These are phyloP conservation scores for Malbranchea zuffiana DNA, from an alignment of 2,329 filamentous ascomycete genomes.

Conservation along the genomic window DNA sequence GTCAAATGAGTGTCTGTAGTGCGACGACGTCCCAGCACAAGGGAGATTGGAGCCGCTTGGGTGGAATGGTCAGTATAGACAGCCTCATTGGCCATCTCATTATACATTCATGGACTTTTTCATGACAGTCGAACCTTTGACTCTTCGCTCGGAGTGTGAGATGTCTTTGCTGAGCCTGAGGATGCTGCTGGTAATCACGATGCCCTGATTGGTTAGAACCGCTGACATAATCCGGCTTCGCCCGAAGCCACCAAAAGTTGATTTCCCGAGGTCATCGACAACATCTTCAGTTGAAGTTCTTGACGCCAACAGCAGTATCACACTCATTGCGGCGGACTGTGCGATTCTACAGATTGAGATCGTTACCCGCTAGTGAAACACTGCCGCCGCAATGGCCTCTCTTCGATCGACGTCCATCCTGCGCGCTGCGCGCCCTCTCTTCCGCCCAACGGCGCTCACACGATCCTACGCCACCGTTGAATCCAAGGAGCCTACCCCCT, in stretches of 20 bases:
- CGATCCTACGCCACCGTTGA: conserved; percentile 41
- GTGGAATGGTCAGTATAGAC: too few relatives aligned
- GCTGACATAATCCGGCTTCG: conserved; percentile 16
- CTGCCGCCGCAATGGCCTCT: conserved; percentile 33
- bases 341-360: not conserved
- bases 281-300: conserved; percentile 7
- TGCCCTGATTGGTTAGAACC: conserved; percentile 12
- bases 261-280: conserved; percentile 12
- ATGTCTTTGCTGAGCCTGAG: too few relatives aligned
- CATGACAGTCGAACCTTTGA: too few relatives aligned
- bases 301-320: conserved; percentile 2
- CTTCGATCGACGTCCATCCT: conserved; percentile 38
- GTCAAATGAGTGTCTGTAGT: too few relatives aligned
- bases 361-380: not conserved
- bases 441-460: conserved; percentile 29
- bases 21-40: too few relatives aligned
- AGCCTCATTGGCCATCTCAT: too few relatives aligned
- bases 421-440: conserved; percentile 33
- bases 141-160: too few relatives aligned
- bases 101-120: too few relatives aligned
- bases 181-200: conserved; percentile 15
- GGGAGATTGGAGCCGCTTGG: too few relatives aligned
- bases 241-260: too few relatives aligned
- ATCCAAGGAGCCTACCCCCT: conserved; percentile 32
- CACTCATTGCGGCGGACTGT: not conserved